Evolutionary conservation across 192 early-diverging fungal species (phyloP).

Genomic region (Lobosporangium transversale): DNA sequence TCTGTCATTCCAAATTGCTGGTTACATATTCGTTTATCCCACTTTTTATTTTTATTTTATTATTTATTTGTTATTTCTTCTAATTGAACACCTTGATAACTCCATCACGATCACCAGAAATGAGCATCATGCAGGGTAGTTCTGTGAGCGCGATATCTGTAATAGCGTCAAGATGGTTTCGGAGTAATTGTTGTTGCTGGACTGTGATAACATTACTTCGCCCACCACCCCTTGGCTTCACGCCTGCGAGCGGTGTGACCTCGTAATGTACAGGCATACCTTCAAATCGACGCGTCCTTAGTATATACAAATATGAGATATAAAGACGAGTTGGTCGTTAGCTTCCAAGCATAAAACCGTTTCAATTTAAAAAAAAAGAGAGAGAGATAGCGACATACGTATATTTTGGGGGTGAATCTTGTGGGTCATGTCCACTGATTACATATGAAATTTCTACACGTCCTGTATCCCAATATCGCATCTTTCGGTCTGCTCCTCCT

Average conservation of each 20-base stretch:
- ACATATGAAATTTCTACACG: conserved; percentile 79
- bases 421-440: conserved; percentile 68
- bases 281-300: conserved; percentile 70
- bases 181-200: conserved; percentile 66
- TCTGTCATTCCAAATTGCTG: too few species aligned
- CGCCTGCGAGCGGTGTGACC: conserved; percentile 52
- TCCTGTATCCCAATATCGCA: conserved; percentile 85
- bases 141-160: conserved; percentile 74
- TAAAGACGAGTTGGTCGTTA: too few species aligned
- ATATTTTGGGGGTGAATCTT: conserved; percentile 68
- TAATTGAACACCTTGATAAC: conserved; percentile 77
- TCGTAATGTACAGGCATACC: conserved; percentile 66
- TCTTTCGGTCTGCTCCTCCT: conserved; percentile 84
- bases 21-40: too few species aligned
- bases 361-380: too few species aligned
- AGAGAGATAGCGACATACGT: conserved; percentile 69
- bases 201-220: conserved; percentile 53
- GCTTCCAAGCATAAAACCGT: too few species aligned
- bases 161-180: conserved; percentile 80
- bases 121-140: conserved; percentile 79
- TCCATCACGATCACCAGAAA: conserved; percentile 79
- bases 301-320: background rate
- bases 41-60: too few species aligned
- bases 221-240: conserved; percentile 45
- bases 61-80: too few species aligned